A percentile compares a stretch with the other conserved stretches of the same genome.
Evolutionary conservation across 345 rosid genomes (phyloP).

Genomic region (Gossypium australe): DNA sequence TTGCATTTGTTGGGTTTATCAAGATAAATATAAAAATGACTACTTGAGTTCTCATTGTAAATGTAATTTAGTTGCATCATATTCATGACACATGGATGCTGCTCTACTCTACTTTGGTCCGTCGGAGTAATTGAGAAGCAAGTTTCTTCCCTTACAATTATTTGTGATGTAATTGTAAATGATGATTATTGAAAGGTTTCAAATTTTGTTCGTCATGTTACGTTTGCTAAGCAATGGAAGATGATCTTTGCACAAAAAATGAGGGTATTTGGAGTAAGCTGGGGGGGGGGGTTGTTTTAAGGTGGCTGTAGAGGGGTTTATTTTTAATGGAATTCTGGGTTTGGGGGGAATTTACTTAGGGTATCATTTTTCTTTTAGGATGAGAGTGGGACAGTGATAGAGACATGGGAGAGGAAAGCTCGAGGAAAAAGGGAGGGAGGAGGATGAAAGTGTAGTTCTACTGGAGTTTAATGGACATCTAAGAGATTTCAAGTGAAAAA

Average conservation of each 20-base stretch:
- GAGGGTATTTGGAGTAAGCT: too few relatives aligned
- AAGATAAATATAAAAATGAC: conserved; percentile 21
- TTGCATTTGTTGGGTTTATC: conserved; percentile 13
- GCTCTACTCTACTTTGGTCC: background rate
- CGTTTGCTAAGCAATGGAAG: background rate
- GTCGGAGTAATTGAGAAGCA: conserved; percentile 8
- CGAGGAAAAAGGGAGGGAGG: too few relatives aligned
- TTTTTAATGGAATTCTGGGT: too few relatives aligned
- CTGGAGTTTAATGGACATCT: too few relatives aligned
- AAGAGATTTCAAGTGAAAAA: too few relatives aligned
- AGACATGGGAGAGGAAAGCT: too few relatives aligned
- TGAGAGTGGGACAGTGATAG: too few relatives aligned
- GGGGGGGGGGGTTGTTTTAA: too few relatives aligned
- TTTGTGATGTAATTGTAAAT: background rate
- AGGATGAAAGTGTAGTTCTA: too few relatives aligned
- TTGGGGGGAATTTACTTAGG: too few relatives aligned
- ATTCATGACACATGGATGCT: background rate
- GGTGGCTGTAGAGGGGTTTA: too few relatives aligned
- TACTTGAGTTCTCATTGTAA: background rate
- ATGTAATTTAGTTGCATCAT: background rate
- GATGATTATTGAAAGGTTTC: conserved; percentile 3
- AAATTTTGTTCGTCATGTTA: conserved; percentile 1
- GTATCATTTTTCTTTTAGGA: too few relatives aligned
- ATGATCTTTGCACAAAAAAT: background rate
- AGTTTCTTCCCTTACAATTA: background rate